phyloP scores from a whole-genome alignment of 2,329 filamentous ascomycete species.

The Colletotrichum neosansevieriae region DNA sequence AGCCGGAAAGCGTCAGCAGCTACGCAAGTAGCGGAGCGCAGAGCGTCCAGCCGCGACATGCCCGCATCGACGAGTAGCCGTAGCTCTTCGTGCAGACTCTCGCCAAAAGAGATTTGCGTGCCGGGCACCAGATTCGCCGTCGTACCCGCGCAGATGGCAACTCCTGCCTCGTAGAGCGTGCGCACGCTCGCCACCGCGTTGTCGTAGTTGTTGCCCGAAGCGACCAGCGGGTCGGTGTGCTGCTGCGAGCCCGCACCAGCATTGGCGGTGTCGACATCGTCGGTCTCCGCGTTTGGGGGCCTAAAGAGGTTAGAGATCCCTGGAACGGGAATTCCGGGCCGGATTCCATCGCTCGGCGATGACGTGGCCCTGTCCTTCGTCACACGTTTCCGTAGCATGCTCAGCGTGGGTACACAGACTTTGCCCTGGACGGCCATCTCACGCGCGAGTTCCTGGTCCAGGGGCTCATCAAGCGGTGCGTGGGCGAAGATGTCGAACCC shows the following conservation, averaged over 20 bases:
- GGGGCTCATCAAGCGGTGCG: constrained; percentile 44
- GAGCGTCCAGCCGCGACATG: constrained; percentile 40
- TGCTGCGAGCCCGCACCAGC: neutral
- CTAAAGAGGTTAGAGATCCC: neutral
- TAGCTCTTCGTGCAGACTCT: constrained; percentile 44
- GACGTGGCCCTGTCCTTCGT: too few species aligned
- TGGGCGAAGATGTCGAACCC: constrained; percentile 48
- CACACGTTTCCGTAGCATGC: constrained; percentile 35
- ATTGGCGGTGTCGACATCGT: neutral
- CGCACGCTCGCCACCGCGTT: constrained; percentile 44
- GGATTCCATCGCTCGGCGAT: neutral
- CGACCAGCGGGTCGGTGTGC: neutral
- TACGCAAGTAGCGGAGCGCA: constrained; percentile 42
- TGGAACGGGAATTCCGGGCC: neutral
- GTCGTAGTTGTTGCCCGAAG: constrained; percentile 41
- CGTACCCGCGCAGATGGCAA: constrained; percentile 49
- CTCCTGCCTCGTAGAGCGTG: constrained; percentile 45
- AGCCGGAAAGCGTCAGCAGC: constrained; percentile 43
- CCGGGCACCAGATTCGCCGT: constrained; percentile 44
- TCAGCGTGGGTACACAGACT: constrained; percentile 47
- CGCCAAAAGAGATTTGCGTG: constrained; percentile 37
- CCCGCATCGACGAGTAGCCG: constrained; percentile 42
- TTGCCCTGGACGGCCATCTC: constrained; percentile 42
- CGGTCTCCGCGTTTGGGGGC: neutral
- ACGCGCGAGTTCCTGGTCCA: constrained; percentile 42